Percentiles rank a stretch among this genome's conserved stretches.
phyloP scores from a whole-genome alignment of 768 basidiomycete species.

The Suillus subalutaceus region DNA sequence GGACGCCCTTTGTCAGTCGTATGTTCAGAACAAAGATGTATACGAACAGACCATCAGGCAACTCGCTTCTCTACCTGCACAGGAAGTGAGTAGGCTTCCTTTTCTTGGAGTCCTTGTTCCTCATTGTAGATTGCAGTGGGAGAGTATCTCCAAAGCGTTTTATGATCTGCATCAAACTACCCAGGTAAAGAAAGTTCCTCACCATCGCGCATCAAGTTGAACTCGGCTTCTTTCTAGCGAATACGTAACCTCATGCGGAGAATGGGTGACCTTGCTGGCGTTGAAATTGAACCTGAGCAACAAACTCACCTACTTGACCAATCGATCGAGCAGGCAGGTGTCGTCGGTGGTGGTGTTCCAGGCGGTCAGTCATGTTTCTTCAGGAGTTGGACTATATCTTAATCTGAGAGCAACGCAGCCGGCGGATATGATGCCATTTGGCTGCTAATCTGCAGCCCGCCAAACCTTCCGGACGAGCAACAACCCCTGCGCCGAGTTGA shows the following conservation, averaged over 20 bases:
- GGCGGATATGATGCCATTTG: slow-evolving; percentile 98
- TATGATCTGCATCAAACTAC: slow-evolving; percentile 57
- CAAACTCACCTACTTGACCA: slow-evolving; percentile 84
- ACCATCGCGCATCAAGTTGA: not conserved
- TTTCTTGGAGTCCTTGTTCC: not conserved
- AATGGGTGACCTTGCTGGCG: slow-evolving; percentile 75
- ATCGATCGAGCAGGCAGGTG: slow-evolving; percentile 77
- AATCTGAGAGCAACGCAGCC: slow-evolving; percentile 50
- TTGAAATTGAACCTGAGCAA: slow-evolving; percentile 88
- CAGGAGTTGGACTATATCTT: slow-evolving; percentile 8
- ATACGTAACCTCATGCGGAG: slow-evolving; percentile 80
- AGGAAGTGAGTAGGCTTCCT: slow-evolving; percentile 44
- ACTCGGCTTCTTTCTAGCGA: slow-evolving; percentile 46
- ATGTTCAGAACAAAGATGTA: slow-evolving; percentile 46
- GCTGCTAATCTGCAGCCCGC: slow-evolving; percentile 78
- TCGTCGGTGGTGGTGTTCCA: slow-evolving; percentile 94
- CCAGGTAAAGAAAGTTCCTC: slow-evolving; percentile 45
- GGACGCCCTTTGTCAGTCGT: slow-evolving; percentile 49
- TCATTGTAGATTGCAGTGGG: slow-evolving; percentile 47
- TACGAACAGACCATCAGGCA: slow-evolving; percentile 65
- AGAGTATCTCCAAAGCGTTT: slow-evolving; percentile 55
- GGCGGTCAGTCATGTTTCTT: slow-evolving; percentile 64
- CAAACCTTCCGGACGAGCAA: slow-evolving; percentile 40
- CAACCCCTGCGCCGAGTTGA: slow-evolving; percentile 65
- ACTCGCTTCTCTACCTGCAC: slow-evolving; percentile 59